Evolutionary conservation across 805 yeast species (phyloP), one percentile per base, ranked within the genome.

Genomic region (Ogataea haglerorum): DNA sequence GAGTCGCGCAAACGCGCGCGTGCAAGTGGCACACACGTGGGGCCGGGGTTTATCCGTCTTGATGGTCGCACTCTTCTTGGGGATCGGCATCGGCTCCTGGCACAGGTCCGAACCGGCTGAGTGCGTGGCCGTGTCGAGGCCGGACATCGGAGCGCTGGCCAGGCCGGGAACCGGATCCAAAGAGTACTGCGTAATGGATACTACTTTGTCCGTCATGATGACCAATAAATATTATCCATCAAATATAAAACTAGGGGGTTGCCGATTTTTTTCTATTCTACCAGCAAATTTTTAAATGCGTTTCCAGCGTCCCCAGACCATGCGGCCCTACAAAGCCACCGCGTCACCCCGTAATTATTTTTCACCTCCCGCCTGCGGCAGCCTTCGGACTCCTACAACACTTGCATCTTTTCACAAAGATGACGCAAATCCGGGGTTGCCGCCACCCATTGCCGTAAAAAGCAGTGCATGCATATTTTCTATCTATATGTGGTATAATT

Each of bases 31-130:
- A 61, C 99, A 93, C 9, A 86, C 73, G 57, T 87, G 95, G 1
- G 98, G 98, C 43, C 98, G 72, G 10, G 98, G 98, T 59, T 89
- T 89, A 56, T 88, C 95, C 0, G 96, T 87, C 61, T 87, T 86
- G 58, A 86, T 83, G 43, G 80, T 73, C 32, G 86, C 82, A 4
- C 95, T 81, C 58, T 89, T 88, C 52, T 84, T 82, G 18, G 96
- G 96, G 31, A 88, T 86, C 9, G 95, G 95, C 16, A 51, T 45
- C n/a, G 46, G 45, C n/a, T 41, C 40, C 14, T 41, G 40, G 15
- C 26, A 28, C 7, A 40, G 16, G 6, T 35, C 46, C 21, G 40
- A 36, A 10, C 31, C 46, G 17, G 44, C 48, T 14, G 36, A 46
- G 14, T 40, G 33, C 2, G 37, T 47, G 29, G 43, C 48, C 17